A percentile compares a stretch with the other conserved stretches of the same genome.
These are phyloP conservation scores for Ustulina deusta DNA, from an alignment of 2,329 filamentous ascomycete genomes.

Conservation along the genomic window DNA sequence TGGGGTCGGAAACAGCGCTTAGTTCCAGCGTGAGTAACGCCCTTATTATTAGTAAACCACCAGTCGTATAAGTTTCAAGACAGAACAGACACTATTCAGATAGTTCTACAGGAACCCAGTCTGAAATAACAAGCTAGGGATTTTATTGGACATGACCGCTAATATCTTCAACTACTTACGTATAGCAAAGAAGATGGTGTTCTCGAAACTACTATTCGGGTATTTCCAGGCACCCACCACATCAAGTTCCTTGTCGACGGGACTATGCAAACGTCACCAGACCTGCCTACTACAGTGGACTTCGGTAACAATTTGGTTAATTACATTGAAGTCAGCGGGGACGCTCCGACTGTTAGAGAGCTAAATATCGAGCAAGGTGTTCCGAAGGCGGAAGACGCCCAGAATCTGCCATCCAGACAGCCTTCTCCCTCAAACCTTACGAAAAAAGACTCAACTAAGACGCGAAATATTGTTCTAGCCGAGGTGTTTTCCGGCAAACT, in stretches of 20 bases:
- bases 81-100: background rate
- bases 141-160: constrained; percentile 25
- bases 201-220: constrained; percentile 81
- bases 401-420: constrained; percentile 50
- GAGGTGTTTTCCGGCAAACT: constrained; percentile 78
- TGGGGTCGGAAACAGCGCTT: constrained; percentile 96
- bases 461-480: constrained; percentile 66
- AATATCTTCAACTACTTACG: constrained; percentile 25
- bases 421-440: constrained; percentile 54
- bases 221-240: constrained; percentile 95
- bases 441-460: constrained; percentile 56
- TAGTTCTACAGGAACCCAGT: background rate
- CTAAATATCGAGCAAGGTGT: constrained; percentile 49
- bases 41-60: constrained; percentile 25
- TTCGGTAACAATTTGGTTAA: constrained; percentile 98
- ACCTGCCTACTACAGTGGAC: constrained; percentile 93
- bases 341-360: constrained; percentile 47
- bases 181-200: constrained; percentile 68
- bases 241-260: constrained; percentile 96
- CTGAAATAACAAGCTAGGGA: background rate
- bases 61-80: constrained; percentile 40
- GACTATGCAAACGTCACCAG: constrained; percentile 88
- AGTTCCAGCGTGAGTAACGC: constrained; percentile 78
- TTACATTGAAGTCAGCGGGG: constrained; percentile 90
- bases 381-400: constrained; percentile 46